Conservation (phyloP, 148 eudicot genomes). For the Diospyros kaki region DNA sequence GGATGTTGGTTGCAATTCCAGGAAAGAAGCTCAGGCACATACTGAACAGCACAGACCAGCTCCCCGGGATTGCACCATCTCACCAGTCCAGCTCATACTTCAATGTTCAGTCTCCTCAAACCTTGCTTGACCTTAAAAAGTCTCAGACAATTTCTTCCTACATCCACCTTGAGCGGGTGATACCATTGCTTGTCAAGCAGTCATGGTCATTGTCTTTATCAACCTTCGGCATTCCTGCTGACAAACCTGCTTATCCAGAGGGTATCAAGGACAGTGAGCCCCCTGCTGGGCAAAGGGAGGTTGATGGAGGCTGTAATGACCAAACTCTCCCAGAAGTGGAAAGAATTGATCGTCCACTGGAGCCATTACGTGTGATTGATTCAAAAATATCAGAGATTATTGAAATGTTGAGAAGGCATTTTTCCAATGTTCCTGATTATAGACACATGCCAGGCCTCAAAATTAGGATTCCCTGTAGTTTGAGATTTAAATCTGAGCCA, state of each 20-base stretch:
- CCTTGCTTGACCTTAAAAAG: slow-evolving; percentile 46
- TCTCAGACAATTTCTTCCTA: slow-evolving; percentile 57
- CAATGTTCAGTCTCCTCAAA: slow-evolving; percentile 55
- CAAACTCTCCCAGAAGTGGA: slow-evolving; percentile 28
- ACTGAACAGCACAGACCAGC: slow-evolving; percentile 54
- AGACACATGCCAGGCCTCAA: slow-evolving; percentile 74
- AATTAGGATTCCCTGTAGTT: slow-evolving; percentile 64
- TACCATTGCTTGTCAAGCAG: slow-evolving; percentile 73
- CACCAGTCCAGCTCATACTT: slow-evolving; percentile 54
- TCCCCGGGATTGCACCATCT: slow-evolving; percentile 68
- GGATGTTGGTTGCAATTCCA: slow-evolving; percentile 88
- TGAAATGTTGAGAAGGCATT: slow-evolving; percentile 64
- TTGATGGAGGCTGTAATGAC: slow-evolving; percentile 18
- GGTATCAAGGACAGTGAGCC: slow-evolving; percentile 47
- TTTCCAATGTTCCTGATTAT: slow-evolving; percentile 78
- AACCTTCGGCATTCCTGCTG: slow-evolving; percentile 33
- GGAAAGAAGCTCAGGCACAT: slow-evolving; percentile 83
- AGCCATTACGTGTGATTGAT: slow-evolving; percentile 93
- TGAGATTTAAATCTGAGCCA: slow-evolving; percentile 67
- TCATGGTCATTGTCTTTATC: slow-evolving; percentile 90
- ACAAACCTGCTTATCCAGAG: slow-evolving; percentile 35
- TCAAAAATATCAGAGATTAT: slow-evolving; percentile 74
- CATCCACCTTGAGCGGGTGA: slow-evolving; percentile 62
- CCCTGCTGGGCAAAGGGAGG: slow-evolving; percentile 32
- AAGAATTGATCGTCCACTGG: slow-evolving; percentile 45